phyloP scores from a whole-genome alignment of 176 grass and related monocot genomes.

The Phragmites australis region DNA sequence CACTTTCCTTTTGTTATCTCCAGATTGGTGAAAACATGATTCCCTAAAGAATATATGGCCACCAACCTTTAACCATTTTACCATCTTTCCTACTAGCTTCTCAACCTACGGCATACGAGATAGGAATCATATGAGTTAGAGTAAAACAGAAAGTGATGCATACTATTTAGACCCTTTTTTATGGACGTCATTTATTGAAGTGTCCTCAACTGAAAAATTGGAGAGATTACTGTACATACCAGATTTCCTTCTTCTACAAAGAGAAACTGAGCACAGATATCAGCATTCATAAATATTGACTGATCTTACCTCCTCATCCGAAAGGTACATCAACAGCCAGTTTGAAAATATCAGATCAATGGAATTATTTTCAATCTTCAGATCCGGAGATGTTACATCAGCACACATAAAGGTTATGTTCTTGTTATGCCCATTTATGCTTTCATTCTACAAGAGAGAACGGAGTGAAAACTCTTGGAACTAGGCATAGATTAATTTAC shows the following conservation, averaged over 20 bases:
- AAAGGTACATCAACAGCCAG: conserved; percentile 96
- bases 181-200: not conserved
- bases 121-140: not conserved
- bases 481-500: not conserved
- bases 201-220: not conserved
- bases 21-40: conserved; percentile 95
- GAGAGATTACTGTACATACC: not conserved
- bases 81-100: conserved; percentile 68
- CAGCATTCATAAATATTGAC: not conserved
- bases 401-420: conserved; percentile 86
- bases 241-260: not conserved
- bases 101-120: conserved; percentile 56
- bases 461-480: not conserved
- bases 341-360: conserved; percentile 97
- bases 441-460: conserved; percentile 63
- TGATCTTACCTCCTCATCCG: conserved; percentile 80
- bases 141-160: not conserved
- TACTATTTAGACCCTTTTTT: not conserved
- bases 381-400: conserved; percentile 77
- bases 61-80: conserved; percentile 84
- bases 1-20: conserved; percentile 96
- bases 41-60: conserved; percentile 96
- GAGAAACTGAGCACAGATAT: not conserved
- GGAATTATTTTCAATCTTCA: conserved; percentile 73
- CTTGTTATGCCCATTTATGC: conserved; percentile 76